A percentile compares a stretch with the other conserved stretches of the same genome.
phyloP scores from a whole-genome alignment of 1,284 basidiomycete species.

The Trichosporon sp. region DNA sequence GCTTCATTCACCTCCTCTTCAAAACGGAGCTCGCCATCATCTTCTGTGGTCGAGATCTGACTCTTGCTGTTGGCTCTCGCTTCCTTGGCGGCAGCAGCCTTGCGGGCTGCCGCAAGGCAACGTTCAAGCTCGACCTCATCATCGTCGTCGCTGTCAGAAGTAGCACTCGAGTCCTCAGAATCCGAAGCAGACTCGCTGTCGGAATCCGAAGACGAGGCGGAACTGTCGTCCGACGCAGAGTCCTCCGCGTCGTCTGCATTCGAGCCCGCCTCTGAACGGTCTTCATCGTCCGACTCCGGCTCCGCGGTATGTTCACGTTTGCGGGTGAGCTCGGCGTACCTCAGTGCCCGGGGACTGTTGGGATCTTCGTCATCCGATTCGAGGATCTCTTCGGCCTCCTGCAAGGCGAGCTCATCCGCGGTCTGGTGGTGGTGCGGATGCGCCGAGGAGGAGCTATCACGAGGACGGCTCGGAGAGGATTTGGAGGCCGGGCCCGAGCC shows the following conservation, averaged over 20 bases:
- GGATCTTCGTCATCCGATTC: conserved; percentile 27
- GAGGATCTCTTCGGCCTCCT: conserved; percentile 40
- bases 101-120: conserved; percentile 61
- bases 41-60: conserved; percentile 32
- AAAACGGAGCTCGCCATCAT: conserved; percentile 47
- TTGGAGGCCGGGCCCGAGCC: neutral
- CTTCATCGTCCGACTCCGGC: neutral
- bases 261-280: conserved; percentile 25
- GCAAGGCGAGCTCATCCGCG: conserved; percentile 42
- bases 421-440: conserved; percentile 41
- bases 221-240: conserved; percentile 21
- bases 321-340: conserved; percentile 26
- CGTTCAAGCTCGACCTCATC: conserved; percentile 65
- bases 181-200: conserved; percentile 15
- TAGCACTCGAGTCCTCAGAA: conserved; percentile 8
- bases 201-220: conserved; percentile 11
- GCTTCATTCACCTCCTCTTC: conserved; percentile 51
- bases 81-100: conserved; percentile 12
- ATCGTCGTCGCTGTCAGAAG: conserved; percentile 25
- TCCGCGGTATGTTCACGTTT: conserved; percentile 20
- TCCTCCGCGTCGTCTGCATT: neutral
- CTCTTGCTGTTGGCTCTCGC: neutral
- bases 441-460: conserved; percentile 24
- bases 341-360: conserved; percentile 24
- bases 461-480: conserved; percentile 4